phyloP scores from a whole-genome alignment of 1,284 basidiomycete genomes.

The Rhodotorula sp. region DNA sequence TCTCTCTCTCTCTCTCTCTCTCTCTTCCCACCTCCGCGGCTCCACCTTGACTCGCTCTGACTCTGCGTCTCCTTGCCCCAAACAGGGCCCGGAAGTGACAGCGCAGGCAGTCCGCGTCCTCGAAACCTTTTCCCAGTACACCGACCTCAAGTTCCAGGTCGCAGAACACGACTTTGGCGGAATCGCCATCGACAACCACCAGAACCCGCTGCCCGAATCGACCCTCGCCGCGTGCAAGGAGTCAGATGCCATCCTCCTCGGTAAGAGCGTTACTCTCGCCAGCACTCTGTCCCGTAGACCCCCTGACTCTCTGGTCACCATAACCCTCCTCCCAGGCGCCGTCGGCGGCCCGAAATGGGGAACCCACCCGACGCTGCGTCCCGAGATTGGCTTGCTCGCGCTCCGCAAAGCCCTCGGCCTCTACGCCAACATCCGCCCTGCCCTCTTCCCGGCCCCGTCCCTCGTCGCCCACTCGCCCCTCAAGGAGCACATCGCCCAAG shows the following conservation, averaged over 20 bases:
- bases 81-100: constrained; percentile 84
- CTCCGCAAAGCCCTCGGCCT: constrained; percentile 91
- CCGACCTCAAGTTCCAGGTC: constrained; percentile 71
- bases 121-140: constrained; percentile 64
- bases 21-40: not conserved
- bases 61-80: not conserved
- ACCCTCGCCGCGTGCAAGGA: constrained; percentile 83
- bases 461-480: constrained; percentile 90
- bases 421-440: constrained; percentile 97
- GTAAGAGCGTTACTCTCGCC: constrained; percentile 52
- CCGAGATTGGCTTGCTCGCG: constrained; percentile 89
- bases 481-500: constrained; percentile 77
- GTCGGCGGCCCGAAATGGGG: constrained; percentile 99
- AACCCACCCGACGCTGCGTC: constrained; percentile 80
- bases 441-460: constrained; percentile 88
- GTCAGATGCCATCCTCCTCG: constrained; percentile 89
- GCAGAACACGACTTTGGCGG: constrained; percentile 80
- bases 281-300: not conserved
- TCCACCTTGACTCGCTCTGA: not conserved
- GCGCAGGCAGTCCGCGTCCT: constrained; percentile 85
- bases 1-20: not conserved
- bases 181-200: constrained; percentile 81
- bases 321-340: constrained; percentile 51
- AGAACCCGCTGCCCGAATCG: constrained; percentile 77
- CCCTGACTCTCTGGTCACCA: not conserved